Evolutionary conservation across 495 filamentous ascomycete genomes (phyloP), one percentile per base, ranked within the genome.

Genomic region (Trichocladium uniseriatum): DNA sequence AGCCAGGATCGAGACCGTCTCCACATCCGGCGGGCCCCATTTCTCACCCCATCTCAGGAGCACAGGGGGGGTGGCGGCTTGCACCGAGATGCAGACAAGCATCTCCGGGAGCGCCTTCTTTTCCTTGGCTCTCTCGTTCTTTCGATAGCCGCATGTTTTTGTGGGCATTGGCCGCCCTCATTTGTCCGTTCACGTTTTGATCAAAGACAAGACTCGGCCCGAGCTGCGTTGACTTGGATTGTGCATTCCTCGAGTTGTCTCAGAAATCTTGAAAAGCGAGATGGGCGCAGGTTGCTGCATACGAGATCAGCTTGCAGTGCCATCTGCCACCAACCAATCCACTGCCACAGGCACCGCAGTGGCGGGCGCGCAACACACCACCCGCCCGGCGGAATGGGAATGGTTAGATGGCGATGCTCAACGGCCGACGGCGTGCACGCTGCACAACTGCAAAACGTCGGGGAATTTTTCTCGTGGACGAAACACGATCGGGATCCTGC

Each of bases 1-100:
- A 13, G 29, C 48, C 22, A 27, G 53, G 53, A 55, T 50, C 46
- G 24, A 44, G 11, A 13, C n/a, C 20, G 43, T 32, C 51, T 32
- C 43, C 42, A 21, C 28, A 16, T 13, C 43, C 36, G 29, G 35
- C 42, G 46, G 46, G 16, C 19, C 31, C 20, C 27, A 19, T 6
- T 18, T 19, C 42, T 41, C 41, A 14, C 19, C 31, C 20, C 27
- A 19, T 6, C 14, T 19, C 52, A 55, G 47, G 52, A 38, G 46
- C 5, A 34, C 46, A 49, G 19, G 52, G 19, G 52, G 21, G 13
- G 29, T 21, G 46, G 36, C 46, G 51, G 40, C 51, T 31, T 43
- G 44, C 16, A 31, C 16, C 10, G 20, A 19, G 21, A 27, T 39
- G 27, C 45, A 24, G 21, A 10, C 45, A 39, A 20, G 21, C 28